Evolutionary conservation across 305 asterid species (phyloP).

Genomic region (Withania somnifera): DNA sequence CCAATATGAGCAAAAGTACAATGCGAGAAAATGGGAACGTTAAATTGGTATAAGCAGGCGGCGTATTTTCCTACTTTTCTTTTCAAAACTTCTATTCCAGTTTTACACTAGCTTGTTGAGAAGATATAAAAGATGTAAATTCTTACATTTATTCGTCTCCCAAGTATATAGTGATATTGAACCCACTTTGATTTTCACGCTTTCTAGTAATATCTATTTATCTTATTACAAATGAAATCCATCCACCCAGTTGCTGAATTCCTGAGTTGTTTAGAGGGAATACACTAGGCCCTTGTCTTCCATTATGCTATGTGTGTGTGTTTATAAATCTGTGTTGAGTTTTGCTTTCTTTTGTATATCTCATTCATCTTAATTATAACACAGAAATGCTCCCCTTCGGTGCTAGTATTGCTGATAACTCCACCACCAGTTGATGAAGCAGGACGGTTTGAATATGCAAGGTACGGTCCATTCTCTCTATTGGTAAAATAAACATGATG

Average conservation of each 20-base stretch:
- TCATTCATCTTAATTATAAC: constrained; percentile 10
- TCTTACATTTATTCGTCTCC: not conserved
- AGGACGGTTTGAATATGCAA: constrained; percentile 65
- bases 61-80: not conserved
- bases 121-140: not conserved
- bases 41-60: not conserved
- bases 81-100: not conserved
- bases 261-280: not conserved
- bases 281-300: not conserved
- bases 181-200: not conserved
- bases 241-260: not conserved
- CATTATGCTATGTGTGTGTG: not conserved
- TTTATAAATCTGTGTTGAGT: not conserved
- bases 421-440: constrained; percentile 77
- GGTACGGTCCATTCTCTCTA: constrained; percentile 23
- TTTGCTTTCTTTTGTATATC: not conserved
- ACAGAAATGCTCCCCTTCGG: constrained; percentile 50
- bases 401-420: constrained; percentile 63
- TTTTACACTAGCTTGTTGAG: not conserved
- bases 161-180: not conserved
- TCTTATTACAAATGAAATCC: not conserved
- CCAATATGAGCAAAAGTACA: not conserved
- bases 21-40: not conserved
- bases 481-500: not conserved
- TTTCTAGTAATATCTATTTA: not conserved